Evolutionary conservation across 441 rosid genomes (phyloP), one percentile per base, ranked within the genome.

Genomic region (Monsonia emarginata): DNA sequence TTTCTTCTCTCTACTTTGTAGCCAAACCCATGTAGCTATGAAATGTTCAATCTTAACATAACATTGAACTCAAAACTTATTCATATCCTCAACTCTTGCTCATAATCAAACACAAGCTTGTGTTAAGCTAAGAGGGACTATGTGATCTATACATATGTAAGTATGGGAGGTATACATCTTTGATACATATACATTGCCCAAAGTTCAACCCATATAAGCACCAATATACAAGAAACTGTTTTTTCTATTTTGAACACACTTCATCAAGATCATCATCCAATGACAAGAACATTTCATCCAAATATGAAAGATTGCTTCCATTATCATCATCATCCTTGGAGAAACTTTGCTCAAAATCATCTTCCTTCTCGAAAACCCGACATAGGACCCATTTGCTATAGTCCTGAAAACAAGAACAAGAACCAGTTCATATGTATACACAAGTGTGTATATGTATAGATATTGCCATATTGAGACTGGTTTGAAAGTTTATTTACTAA

Each of bases 211-310:
- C 5, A 42, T 11, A 1, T 10, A n/a, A n/a, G n/a, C 13, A 13
- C 3, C 46, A 54, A 54, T 54, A 22, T 54, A 25, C 31, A 56
- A 24, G 60, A 32, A 52, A 28, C 42, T n/a, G 61, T 61, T 16
- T 16, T 24, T 34, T 40, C 61, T 61, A 70, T 9, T 21, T 64
- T 65, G 75, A 72, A 32, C 67, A 68, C 70, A 70, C 24, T 61
- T 80, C 84, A 46, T 76, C 69, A 14, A 80, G 70, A 65, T 82
- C 80, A 69, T 82, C 81, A 60, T 78, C 83, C 52, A 76, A 30
- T 31, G 72, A 76, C 69, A 80, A 62, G 70, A 72, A 80, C 81
- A 83, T 73, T 61, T 83, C 86, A 74, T 83, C 86, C 16, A 80
- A 66, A 56, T 40, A 73, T 1, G 86, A 83, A 50, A 83, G 79